Conservation (phyloP, 139 green algal species). For the Chlamydomonas incerta region DNA sequence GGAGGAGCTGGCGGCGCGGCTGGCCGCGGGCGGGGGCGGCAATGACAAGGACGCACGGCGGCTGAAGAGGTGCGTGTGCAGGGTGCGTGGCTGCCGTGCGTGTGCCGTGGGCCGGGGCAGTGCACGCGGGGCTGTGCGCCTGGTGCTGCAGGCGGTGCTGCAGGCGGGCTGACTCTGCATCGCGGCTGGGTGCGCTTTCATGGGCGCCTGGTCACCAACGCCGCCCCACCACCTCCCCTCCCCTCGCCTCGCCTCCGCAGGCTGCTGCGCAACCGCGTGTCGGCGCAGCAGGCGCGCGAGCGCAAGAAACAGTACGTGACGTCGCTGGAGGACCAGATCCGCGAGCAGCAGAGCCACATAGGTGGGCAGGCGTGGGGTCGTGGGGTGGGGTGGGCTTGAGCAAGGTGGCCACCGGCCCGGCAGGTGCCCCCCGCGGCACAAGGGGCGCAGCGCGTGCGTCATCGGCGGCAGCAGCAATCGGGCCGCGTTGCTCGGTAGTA, state of each 20-base stretch:
- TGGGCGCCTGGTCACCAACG: too few species aligned
- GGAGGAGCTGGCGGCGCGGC: slow-evolving; percentile 29
- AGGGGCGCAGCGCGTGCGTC: too few species aligned
- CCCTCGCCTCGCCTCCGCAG: slow-evolving; percentile 42
- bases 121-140: too few species aligned
- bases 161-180: too few species aligned
- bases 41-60: slow-evolving; percentile 47
- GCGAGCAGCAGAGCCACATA: slow-evolving; percentile 24
- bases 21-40: slow-evolving; percentile 23
- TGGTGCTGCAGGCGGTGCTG: too few species aligned
- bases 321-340: slow-evolving; percentile 72
- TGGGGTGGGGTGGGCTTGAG: too few species aligned
- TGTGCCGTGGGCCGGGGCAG: too few species aligned
- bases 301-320: slow-evolving; percentile 86
- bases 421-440: too few species aligned
- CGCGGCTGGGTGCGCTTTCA: too few species aligned
- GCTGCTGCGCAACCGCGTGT: slow-evolving; percentile 88
- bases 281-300: slow-evolving; percentile 88
- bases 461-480: too few species aligned
- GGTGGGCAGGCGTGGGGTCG: background rate
- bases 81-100: background rate
- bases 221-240: background rate
- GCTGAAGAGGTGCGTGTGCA: slow-evolving; percentile 40
- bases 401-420: too few species aligned
- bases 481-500: too few species aligned